These are phyloP conservation scores for Syncephalastrum racemosum DNA, from an alignment of 371 early-diverging fungal species.

Conservation along the genomic window DNA sequence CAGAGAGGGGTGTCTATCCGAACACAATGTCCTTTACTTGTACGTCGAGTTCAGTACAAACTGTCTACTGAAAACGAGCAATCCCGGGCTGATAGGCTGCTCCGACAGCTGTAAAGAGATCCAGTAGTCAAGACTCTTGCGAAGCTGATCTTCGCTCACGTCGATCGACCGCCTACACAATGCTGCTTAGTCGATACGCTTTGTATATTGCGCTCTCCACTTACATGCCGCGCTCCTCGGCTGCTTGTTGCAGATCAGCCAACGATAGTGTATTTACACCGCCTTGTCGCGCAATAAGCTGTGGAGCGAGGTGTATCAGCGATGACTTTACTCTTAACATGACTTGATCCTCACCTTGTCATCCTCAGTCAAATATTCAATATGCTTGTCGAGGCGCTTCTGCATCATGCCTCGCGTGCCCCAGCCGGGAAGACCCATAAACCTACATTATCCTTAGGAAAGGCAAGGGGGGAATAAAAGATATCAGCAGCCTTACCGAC, in stretches of 20 bases:
- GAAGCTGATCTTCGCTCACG: conserved; percentile 47
- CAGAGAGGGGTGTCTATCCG: no score
- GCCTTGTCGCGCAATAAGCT: conserved; percentile 47
- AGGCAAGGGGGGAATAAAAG: background rate
- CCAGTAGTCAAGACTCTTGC: conserved; percentile 59
- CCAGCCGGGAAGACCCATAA: conserved; percentile 57
- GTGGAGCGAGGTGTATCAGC: no score
- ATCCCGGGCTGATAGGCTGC: conserved; percentile 41
- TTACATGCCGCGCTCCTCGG: conserved; percentile 69
- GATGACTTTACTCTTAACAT: no score
- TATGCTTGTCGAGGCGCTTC: conserved; percentile 50
- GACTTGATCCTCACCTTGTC: conserved; percentile 42
- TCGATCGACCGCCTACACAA: conserved; percentile 46
- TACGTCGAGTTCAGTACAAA: conserved; percentile 60
- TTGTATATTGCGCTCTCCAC: background rate
- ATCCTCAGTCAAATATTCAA: conserved; percentile 53
- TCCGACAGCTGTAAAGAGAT: conserved; percentile 41
- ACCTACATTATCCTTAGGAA: conserved; percentile 26
- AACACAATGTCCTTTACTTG: conserved; percentile 10
- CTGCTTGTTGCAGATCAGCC: conserved; percentile 51
- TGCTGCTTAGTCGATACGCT: background rate
- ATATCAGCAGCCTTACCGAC: conserved; percentile 36
- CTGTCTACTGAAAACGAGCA: conserved; percentile 63
- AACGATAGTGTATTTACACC: conserved; percentile 44
- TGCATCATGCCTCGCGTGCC: conserved; percentile 57